Conservation (phyloP, 495 filamentous ascomycete species). For the Corynascus novoguineensis region DNA sequence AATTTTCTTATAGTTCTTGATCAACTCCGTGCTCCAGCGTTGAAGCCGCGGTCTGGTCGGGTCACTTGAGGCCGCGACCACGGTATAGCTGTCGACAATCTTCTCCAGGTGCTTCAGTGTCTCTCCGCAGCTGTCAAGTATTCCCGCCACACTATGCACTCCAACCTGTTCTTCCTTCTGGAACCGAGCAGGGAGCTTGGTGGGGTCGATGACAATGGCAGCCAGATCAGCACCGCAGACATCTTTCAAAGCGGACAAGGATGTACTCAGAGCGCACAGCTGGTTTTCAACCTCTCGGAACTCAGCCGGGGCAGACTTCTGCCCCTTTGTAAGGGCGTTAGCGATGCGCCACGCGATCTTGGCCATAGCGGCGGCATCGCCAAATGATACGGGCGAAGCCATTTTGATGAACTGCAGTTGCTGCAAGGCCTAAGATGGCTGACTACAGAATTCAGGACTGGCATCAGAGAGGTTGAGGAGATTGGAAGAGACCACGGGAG, state of each 20-base stretch:
- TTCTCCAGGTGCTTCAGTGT: slow-evolving; percentile 19
- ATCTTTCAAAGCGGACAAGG: slow-evolving; percentile 9
- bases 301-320: slow-evolving; percentile 16
- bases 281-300: slow-evolving; percentile 22
- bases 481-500: no score
- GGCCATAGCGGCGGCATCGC: slow-evolving; percentile 17
- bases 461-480: not conserved
- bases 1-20: slow-evolving; percentile 20
- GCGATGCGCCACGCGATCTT: slow-evolving; percentile 17
- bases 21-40: slow-evolving; percentile 12
- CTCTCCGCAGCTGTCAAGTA: slow-evolving; percentile 12
- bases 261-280: slow-evolving; percentile 17
- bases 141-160: not conserved
- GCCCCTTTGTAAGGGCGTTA: slow-evolving; percentile 15
- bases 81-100: slow-evolving; percentile 12
- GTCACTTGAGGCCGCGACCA: not conserved
- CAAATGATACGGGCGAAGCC: slow-evolving; percentile 19
- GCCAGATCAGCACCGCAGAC: not conserved
- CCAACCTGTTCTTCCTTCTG: not conserved
- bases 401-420: not conserved
- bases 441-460: no score
- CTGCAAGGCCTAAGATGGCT: no score
- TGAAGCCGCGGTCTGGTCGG: slow-evolving; percentile 5
- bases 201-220: not conserved
- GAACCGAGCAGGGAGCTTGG: not conserved